These are phyloP conservation scores for Arabidopsis suecica DNA, from an alignment of 345 rosid species.

Conservation along the genomic window DNA sequence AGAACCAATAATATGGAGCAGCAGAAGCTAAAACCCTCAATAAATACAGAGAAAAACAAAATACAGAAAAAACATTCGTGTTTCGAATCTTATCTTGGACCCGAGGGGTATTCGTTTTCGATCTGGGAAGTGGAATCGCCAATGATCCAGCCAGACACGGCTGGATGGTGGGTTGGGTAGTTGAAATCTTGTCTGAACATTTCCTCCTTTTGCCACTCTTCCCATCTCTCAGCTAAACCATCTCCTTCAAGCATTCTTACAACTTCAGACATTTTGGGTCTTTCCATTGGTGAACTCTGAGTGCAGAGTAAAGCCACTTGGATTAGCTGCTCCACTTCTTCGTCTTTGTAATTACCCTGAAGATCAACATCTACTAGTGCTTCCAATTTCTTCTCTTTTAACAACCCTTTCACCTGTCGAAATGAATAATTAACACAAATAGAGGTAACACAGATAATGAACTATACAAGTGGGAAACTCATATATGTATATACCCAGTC, in stretches of 20 bases:
- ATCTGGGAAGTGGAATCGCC: conserved; percentile 48
- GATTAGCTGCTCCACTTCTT: conserved; percentile 86
- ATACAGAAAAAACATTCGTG: conserved; percentile 18
- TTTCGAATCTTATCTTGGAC: conserved; percentile 43
- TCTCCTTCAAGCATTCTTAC: conserved; percentile 99
- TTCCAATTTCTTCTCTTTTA: conserved; percentile 81
- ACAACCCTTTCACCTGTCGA: conserved; percentile 90
- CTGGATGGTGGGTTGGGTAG: conserved; percentile 37
- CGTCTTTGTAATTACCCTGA: conserved; percentile 66
- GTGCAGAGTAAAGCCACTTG: conserved; percentile 97
- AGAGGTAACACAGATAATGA: conserved; percentile 12
- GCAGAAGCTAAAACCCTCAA: conserved; percentile 36
- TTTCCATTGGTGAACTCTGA: conserved; percentile 80
- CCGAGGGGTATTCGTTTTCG: conserved; percentile 46
- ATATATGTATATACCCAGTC: conserved; percentile 69
- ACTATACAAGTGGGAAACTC: conserved; percentile 13
- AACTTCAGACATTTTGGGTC: conserved; percentile 97
- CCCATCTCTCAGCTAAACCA: conserved; percentile 98
- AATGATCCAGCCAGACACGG: conserved; percentile 38
- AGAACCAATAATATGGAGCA: conserved; percentile 40
- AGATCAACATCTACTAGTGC: conserved; percentile 78
- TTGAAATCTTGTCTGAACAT: conserved; percentile 46
- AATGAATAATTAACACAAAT: conserved; percentile 1
- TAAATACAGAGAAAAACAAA: conserved; percentile 33
- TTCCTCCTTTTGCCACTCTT: conserved; percentile 97